Conservation (phyloP, 306 rosid species). For the Alnus rubra region DNA sequence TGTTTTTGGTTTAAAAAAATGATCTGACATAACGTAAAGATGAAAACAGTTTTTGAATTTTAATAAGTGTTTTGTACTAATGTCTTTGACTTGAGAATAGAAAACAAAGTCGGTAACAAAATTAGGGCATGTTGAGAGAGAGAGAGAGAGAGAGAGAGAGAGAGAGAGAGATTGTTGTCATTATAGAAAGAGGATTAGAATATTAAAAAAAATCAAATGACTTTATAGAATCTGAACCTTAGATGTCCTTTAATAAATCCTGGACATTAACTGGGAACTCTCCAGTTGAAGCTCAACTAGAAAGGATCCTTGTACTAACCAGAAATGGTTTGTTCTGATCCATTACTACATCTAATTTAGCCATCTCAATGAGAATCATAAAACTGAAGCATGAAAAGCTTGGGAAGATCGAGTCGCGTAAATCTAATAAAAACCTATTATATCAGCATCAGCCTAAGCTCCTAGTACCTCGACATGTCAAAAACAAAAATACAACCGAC, state of each 20-base stretch:
- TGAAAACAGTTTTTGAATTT: no score
- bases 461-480: conserved; percentile 40
- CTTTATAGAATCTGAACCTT: background rate
- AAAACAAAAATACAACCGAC: conserved; percentile 26
- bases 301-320: background rate
- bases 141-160: no score
- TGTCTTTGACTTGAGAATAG: no score
- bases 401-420: background rate
- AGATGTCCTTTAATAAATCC: background rate
- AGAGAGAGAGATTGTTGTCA: no score
- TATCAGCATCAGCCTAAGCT: conserved; percentile 31
- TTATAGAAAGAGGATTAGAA: no score
- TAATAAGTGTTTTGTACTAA: no score
- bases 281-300: background rate
- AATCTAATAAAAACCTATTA: conserved; percentile 34
- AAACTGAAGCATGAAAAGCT: background rate
- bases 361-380: conserved; percentile 7
- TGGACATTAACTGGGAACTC: no score
- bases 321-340: background rate
- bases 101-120: no score
- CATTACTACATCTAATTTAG: background rate
- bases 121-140: no score
- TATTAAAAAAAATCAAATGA: no score
- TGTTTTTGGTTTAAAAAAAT: no score
- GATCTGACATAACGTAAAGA: no score